Conservation (phyloP, 345 rosid species). For the Euphorbia lathyris region DNA sequence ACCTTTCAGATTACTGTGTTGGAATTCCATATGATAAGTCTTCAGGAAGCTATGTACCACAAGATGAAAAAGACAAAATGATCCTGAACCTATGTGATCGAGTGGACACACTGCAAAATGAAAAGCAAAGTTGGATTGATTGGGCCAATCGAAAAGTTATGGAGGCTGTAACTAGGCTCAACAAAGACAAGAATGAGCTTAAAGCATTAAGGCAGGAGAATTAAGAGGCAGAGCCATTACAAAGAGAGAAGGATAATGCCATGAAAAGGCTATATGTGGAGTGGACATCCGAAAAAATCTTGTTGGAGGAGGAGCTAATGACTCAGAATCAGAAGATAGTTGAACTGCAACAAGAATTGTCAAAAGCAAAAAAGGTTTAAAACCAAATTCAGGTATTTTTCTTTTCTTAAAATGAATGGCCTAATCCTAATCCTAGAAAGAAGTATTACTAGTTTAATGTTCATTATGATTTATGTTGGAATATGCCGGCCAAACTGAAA, state of each 20-base stretch:
- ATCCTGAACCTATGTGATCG: conserved; percentile 28
- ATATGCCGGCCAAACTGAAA: no score
- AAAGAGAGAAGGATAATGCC: conserved; percentile 32
- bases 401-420: no score
- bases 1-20: conserved; percentile 20
- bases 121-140: conserved; percentile 28
- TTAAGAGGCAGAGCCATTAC: conserved; percentile 24
- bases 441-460: no score
- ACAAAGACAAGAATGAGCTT: conserved; percentile 30
- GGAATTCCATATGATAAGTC: conserved; percentile 44
- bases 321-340: no score
- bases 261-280: conserved; percentile 32
- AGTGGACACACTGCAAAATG: conserved; percentile 22
- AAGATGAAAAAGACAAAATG: conserved; percentile 28
- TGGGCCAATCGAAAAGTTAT: conserved; percentile 42
- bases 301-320: no score
- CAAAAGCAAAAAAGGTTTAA: no score
- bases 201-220: conserved; percentile 35
- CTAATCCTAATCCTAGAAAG: no score
- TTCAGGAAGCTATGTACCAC: conserved; percentile 33
- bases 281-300: no score
- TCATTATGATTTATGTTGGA: no score
- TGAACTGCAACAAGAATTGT: no score
- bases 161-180: conserved; percentile 36
- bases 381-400: no score